phyloP scores from a whole-genome alignment of 2,329 filamentous ascomycete species.

The Fusarium proliferatum region DNA sequence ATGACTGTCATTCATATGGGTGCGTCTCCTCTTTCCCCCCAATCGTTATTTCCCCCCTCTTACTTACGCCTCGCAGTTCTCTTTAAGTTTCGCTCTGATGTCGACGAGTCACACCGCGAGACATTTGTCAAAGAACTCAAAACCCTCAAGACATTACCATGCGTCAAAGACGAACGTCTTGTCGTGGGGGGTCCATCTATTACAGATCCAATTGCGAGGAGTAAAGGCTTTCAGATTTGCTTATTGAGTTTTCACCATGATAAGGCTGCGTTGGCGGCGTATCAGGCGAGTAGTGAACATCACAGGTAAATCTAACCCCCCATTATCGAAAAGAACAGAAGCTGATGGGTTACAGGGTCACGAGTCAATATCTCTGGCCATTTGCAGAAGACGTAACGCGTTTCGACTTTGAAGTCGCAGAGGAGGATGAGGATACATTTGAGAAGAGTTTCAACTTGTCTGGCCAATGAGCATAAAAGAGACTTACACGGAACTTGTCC shows the following conservation, averaged over 20 bases:
- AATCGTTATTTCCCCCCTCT: background rate
- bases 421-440: constrained; percentile 50
- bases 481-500: background rate
- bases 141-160: constrained; percentile 59
- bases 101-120: constrained; percentile 55
- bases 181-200: constrained; percentile 64
- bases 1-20: constrained; percentile 54
- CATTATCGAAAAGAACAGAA: fast-evolving
- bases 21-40: constrained; percentile 13
- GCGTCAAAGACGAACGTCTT: constrained; percentile 60
- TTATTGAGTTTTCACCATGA: constrained; percentile 64
- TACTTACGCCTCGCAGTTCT: constrained; percentile 51
- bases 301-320: constrained; percentile 51
- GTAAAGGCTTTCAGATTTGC: constrained; percentile 64
- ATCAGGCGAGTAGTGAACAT: constrained; percentile 65
- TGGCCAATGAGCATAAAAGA: background rate
- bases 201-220: constrained; percentile 62
- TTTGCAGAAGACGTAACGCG: constrained; percentile 64
- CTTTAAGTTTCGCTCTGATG: constrained; percentile 60
- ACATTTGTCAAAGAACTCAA: constrained; percentile 60
- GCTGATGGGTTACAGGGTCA: constrained; percentile 55
- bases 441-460: constrained; percentile 23
- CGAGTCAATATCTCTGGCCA: constrained; percentile 61
- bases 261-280: constrained; percentile 57
- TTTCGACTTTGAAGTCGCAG: constrained; percentile 65